phyloP scores from a whole-genome alignment of 225 moss, liverwort and hornwort genomes.

The Neckera pumila region DNA sequence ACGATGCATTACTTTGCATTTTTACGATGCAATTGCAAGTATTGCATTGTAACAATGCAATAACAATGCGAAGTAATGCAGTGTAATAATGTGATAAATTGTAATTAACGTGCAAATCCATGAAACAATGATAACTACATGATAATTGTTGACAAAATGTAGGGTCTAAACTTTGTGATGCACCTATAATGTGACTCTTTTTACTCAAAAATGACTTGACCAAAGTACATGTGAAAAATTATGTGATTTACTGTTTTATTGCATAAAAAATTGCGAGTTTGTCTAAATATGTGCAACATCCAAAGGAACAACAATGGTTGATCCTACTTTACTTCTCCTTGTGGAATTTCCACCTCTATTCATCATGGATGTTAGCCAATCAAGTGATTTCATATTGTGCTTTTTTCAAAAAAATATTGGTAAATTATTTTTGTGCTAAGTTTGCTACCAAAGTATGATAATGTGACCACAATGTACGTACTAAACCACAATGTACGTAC shows the following conservation, averaged over 20 bases:
- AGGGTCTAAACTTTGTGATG: no score
- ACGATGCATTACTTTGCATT: no score
- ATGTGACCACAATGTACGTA: background rate
- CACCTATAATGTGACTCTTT: no score
- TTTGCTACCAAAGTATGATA: background rate
- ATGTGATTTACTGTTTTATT: background rate
- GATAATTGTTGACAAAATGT: no score
- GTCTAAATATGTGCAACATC: background rate
- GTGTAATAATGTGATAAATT: no score
- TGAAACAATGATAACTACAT: no score
- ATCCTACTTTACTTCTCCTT: background rate
- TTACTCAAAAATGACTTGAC: background rate
- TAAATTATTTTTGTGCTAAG: background rate
- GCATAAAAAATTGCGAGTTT: background rate
- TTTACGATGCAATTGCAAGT: no score
- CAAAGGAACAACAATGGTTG: background rate
- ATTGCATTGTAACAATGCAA: no score
- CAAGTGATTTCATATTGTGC: background rate
- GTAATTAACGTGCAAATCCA: no score
- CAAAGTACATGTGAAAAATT: background rate
- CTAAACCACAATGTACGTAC: no score
- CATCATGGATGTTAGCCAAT: background rate
- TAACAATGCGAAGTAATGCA: no score
- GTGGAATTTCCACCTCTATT: background rate
- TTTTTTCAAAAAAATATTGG: background rate